Conservation (phyloP, 352 stramenopile species). For the Globisporangium perplexum region DNA sequence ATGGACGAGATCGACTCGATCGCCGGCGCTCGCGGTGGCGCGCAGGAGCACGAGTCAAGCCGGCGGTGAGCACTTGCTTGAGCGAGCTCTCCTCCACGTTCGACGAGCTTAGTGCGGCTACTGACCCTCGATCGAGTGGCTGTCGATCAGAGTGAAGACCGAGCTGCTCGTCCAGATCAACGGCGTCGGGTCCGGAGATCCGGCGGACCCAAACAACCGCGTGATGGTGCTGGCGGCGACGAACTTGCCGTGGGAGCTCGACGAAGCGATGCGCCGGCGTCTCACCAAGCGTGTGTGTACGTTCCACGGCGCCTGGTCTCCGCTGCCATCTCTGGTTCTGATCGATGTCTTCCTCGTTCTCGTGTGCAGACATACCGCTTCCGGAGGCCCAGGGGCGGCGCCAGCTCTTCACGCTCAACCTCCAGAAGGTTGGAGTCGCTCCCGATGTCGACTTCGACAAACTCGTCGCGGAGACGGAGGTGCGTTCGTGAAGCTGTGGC, state of each 20-base stretch:
- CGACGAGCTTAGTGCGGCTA: neutral
- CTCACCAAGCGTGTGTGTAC: constrained; percentile 95
- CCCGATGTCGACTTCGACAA: constrained; percentile 73
- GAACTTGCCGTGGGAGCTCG: constrained; percentile 96
- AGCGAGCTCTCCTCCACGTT: neutral
- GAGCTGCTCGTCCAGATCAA: constrained; percentile 98
- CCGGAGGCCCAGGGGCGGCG: constrained; percentile 45
- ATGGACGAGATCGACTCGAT: constrained; percentile 98
- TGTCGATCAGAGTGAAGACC: constrained; percentile 88
- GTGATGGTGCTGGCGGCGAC: constrained; percentile 94
- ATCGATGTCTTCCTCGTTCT: neutral
- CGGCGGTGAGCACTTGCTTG: constrained; percentile 30
- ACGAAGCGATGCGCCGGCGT: constrained; percentile 92
- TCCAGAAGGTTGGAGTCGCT: constrained; percentile 69
- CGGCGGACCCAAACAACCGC: constrained; percentile 23
- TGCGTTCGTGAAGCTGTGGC: constrained; percentile 9
- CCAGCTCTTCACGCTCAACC: constrained; percentile 73
- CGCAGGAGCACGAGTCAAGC: constrained; percentile 83
- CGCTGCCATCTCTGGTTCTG: neutral
- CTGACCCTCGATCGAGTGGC: neutral
- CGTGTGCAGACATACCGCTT: constrained; percentile 36
- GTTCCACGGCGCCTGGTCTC: neutral
- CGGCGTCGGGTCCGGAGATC: constrained; percentile 52
- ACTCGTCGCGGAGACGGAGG: constrained; percentile 64
- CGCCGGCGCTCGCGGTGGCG: constrained; percentile 55